Base-by-base conservation (phyloP, 225 moss, liverwort and hornwort species). In the Bryum argenteum region DNA sequence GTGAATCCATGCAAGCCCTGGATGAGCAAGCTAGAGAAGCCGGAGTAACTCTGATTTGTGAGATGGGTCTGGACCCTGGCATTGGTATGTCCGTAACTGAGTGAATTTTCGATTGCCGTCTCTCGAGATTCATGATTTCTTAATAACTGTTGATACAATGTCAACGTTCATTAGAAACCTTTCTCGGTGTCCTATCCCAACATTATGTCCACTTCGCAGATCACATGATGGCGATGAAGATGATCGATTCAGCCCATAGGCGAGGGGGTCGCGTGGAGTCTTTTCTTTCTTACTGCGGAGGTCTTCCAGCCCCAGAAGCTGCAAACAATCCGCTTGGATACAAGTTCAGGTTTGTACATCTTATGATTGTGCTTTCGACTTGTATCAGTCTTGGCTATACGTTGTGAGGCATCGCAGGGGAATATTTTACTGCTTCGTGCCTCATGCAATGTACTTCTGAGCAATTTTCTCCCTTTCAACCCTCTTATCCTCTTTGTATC, bases 141-240 rank as follows among this genome's bases (percentile, higher is more conserved):
- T 52, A 37, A 20, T 54, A 11, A 4, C 0, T 61, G 21, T 47
- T 11, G 8, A 1, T 64, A 19, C 59, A 12, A 5, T 42, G 9
- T 5, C 2, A 21, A 13, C 2, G 28, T 67, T n/a, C 48, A 15
- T 54, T 4, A 19, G 8, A 28, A 16, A 12, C 5, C 26, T 71
- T 22, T 8, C 26, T 71, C 20, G 55, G 16, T 10, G 8, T 57
- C 8, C 24, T 40, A 72, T 11, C 37, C 55, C 17, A 64, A 56
- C 21, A 6, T 44, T 73, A n/a, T 61, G 55, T 75, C 44, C 40
- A 33, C 43, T 54, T 74, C 53, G 57, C 91, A 96, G 96, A 96
- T 85, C 96, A 96, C 70, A 84, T 96, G 91, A 91, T 96, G 96
- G 96, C 93, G 50, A 96, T 96, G 96, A 91, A 89, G 84, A 91